phyloP scores from a whole-genome alignment of 768 basidiomycete species.

The Trametes maxima region DNA sequence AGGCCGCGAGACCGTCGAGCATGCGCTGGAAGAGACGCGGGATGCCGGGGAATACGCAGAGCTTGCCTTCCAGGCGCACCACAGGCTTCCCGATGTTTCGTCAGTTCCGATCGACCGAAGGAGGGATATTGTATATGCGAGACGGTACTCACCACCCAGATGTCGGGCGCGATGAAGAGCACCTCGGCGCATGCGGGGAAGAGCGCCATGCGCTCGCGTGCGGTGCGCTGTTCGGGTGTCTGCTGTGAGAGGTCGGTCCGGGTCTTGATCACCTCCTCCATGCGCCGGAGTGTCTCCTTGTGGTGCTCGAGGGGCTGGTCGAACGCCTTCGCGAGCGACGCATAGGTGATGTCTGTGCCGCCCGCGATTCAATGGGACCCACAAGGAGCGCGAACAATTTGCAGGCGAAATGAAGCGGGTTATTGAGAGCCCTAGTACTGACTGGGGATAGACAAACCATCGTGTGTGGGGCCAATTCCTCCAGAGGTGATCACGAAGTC shows the following conservation, averaged over 20 bases:
- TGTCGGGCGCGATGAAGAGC: conserved; percentile 73
- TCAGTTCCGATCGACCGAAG: not conserved
- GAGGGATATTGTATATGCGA: too few species aligned
- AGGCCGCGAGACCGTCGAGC: conserved; percentile 69
- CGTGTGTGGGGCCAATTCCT: conserved; percentile 91
- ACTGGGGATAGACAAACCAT: conserved; percentile 52
- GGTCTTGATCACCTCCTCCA: conserved; percentile 61
- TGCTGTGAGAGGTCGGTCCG: conserved; percentile 60
- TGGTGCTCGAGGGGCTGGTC: conserved; percentile 68
- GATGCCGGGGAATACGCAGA: conserved; percentile 92
- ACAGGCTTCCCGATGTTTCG: conserved; percentile 60
- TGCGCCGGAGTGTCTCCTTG: conserved; percentile 73
- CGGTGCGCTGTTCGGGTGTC: conserved; percentile 72
- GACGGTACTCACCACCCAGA: conserved; percentile 75
- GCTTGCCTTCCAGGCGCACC: conserved; percentile 78
- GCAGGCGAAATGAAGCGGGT: not conserved
- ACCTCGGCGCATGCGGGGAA: conserved; percentile 82
- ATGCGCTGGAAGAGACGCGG: conserved; percentile 84
- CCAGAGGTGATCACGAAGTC: conserved; percentile 92
- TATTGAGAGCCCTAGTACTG: not conserved
- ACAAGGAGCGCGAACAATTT: not conserved
- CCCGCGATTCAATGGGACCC: not conserved
- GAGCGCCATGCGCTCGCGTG: conserved; percentile 86
- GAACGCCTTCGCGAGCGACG: conserved; percentile 86
- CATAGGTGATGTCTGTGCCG: conserved; percentile 83